Conservation (phyloP, 2,329 filamentous ascomycete species). For the Colletotrichum filicis region DNA sequence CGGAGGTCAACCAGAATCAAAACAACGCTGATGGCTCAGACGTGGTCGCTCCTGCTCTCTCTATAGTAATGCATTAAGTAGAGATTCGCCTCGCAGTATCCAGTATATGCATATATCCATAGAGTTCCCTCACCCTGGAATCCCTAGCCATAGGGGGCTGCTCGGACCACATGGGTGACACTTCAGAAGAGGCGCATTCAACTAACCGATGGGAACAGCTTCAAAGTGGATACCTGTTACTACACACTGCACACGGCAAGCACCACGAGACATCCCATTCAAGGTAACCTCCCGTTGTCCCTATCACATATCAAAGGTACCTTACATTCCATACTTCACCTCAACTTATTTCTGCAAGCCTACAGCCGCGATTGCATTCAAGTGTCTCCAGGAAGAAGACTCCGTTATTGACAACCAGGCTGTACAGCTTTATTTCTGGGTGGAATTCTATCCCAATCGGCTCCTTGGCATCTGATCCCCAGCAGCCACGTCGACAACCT, state of each 20-base stretch:
- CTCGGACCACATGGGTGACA: not conserved
- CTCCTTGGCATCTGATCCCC: constrained; percentile 8
- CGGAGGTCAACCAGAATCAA: constrained; percentile 17
- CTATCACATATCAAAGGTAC: not conserved
- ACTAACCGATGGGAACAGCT: constrained; percentile 26
- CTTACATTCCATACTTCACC: not conserved
- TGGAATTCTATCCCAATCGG: not conserved
- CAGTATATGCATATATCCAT: constrained; percentile 6
- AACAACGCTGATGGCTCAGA: constrained; percentile 25
- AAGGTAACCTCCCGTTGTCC: constrained; percentile 18
- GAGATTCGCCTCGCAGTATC: not conserved
- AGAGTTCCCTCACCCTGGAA: rapidly evolving
- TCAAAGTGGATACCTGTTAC: not conserved
- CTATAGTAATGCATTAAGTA: not conserved
- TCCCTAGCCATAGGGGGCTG: not conserved
- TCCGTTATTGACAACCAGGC: not conserved
- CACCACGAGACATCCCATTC: constrained; percentile 13
- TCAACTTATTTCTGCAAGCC: not conserved
- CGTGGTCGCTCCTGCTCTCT: constrained; percentile 12
- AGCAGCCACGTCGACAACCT: constrained; percentile 79
- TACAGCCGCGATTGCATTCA: not conserved
- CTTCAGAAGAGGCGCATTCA: constrained; percentile 10
- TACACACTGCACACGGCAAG: constrained; percentile 22
- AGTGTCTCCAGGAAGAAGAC: not conserved
- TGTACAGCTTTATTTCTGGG: not conserved